phyloP scores from a whole-genome alignment of 495 filamentous ascomycete genomes.

The Ascobolus immersus region DNA sequence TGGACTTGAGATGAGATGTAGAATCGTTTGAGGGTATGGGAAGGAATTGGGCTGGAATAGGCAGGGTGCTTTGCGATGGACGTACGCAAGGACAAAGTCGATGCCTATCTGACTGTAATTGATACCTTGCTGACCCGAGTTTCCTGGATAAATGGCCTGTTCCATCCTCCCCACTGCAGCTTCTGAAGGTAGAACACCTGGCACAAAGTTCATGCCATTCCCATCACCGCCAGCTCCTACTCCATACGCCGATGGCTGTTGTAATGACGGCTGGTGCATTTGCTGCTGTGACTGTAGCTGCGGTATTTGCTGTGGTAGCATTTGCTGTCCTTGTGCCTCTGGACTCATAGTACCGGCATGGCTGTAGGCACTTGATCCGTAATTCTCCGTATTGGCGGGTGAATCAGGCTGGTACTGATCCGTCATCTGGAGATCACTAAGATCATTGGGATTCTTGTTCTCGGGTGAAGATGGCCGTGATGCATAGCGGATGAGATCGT shows the following conservation, averaged over 20 bases:
- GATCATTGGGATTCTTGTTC: background rate
- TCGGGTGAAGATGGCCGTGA: slow-evolving; percentile 15
- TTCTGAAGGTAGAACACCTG: background rate
- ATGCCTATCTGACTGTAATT: slow-evolving; percentile 79
- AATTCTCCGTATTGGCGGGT: too few relatives aligned
- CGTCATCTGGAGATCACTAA: too few relatives aligned
- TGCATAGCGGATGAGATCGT: too few relatives aligned
- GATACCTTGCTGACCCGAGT: slow-evolving; percentile 23
- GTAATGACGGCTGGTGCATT: background rate
- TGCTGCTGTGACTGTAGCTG: background rate
- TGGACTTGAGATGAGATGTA: background rate
- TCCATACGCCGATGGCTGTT: background rate
- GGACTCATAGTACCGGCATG: too few relatives aligned
- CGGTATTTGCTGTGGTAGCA: background rate
- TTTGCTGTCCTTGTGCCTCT: too few relatives aligned
- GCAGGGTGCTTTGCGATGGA: slow-evolving; percentile 9
- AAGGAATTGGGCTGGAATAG: background rate
- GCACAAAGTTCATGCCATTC: background rate
- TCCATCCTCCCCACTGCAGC: background rate
- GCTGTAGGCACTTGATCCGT: too few relatives aligned
- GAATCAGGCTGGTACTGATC: too few relatives aligned
- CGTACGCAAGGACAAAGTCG: slow-evolving; percentile 92
- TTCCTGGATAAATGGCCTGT: slow-evolving; percentile 17
- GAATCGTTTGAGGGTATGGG: slow-evolving; percentile 7
- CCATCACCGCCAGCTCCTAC: background rate